A percentile compares a stretch with the other conserved stretches of the same genome.
phyloP scores from a whole-genome alignment of 2,329 filamentous ascomycete species.

The Oidium heveae region DNA sequence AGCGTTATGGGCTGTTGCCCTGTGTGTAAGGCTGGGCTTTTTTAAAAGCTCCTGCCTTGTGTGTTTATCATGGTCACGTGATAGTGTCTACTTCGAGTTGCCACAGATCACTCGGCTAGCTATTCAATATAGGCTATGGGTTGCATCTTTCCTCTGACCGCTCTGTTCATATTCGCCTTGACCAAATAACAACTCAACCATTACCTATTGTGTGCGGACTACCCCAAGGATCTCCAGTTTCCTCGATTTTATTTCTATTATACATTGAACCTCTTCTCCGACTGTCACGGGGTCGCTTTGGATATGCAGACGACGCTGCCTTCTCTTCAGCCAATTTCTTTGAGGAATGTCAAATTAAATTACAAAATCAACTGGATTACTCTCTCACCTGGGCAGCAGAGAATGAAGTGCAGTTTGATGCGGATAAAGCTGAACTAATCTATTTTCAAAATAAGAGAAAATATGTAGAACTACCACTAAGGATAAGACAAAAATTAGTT shows the following conservation, averaged over 20 bases:
- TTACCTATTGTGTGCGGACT: neutral
- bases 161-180: neutral
- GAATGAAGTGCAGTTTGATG: neutral
- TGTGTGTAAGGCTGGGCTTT: no score
- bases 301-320: neutral
- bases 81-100: no score
- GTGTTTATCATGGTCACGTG: no score
- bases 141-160: neutral
- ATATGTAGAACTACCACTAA: neutral
- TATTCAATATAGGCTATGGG: no score
- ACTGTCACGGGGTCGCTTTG: neutral
- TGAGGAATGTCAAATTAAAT: no score
- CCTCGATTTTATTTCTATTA: neutral
- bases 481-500: neutral
- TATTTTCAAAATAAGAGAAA: neutral
- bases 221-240: neutral
- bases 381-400: neutral
- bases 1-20: no score
- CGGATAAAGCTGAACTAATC: neutral
- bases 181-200: neutral
- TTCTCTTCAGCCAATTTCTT: neutral
- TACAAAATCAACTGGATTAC: neutral
- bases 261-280: neutral
- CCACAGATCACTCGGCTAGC: no score
- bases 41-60: no score